Evolutionary conservation across 257 asterid genomes (phyloP).

Genomic region (Plectranthus barbatus): DNA sequence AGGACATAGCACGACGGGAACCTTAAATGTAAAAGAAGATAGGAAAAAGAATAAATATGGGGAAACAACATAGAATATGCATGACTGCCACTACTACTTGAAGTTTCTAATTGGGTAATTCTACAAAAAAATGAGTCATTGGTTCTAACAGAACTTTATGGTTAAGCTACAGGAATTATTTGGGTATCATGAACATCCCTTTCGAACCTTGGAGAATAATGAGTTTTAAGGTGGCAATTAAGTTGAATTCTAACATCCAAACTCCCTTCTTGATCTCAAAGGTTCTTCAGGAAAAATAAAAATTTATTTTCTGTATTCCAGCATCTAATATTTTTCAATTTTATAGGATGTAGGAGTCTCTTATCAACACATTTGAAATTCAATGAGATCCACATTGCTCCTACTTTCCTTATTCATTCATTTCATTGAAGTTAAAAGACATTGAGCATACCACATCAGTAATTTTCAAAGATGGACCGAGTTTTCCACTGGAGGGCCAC

Average conservation of each 20-base stretch:
- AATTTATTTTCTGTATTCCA: not conserved
- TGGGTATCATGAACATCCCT: not conserved
- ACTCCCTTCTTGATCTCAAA: not conserved
- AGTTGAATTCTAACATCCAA: not conserved
- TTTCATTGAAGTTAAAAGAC: not conserved
- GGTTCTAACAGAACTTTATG: not conserved
- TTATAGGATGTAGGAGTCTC: not conserved
- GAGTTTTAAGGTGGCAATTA: not conserved
- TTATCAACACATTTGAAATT: not conserved
- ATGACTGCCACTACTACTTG: not conserved
- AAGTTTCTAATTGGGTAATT: not conserved
- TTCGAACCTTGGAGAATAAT: not conserved
- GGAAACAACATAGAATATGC: not conserved
- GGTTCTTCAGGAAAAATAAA: not conserved
- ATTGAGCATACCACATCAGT: constrained; percentile 58
- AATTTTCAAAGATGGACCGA: constrained; percentile 30
- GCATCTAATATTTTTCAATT: not conserved
- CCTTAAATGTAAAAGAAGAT: constrained; percentile 36
- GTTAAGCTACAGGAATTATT: not conserved
- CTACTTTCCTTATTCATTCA: not conserved
- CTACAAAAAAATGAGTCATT: not conserved
- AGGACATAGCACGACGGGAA: constrained; percentile 73
- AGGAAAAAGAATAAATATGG: not conserved
- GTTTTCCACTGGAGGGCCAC: constrained; percentile 67
- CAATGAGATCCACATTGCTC: not conserved